Base-by-base conservation (phyloP, 225 moss, liverwort and hornwort species). In the Lunularia cruciata region DNA sequence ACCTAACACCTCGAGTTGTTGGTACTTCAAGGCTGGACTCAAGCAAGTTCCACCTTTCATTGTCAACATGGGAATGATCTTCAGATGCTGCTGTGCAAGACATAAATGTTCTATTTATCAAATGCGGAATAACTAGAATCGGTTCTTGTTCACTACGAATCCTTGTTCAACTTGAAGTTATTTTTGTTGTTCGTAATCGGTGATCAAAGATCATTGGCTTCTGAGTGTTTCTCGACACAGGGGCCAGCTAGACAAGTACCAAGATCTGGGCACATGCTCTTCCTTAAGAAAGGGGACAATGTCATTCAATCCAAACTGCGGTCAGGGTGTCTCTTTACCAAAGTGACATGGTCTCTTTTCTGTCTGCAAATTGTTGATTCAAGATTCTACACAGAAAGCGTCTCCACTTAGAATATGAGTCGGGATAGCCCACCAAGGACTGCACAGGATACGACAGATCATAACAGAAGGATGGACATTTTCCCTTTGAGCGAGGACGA, bases 1-100 rank as follows among this genome's bases (percentile, higher is more conserved):
- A 61, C 61, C 61, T 61, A 61, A 61, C 61, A 61, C 61, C 37
- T 35, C 61, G 22, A 61, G 61, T 61, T 33, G 61, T 61, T 61
- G 27, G 38, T 42, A 37, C 61, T 39, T 37, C 37, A 61, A 38
- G 8, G 38, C 61, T 39, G 38, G 61, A 61, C 61, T 37, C 61
- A 26, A 61, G 61, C 38, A 37, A 13, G 22, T 61, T 61, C 38
- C 61, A 37, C 61, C 20, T 42, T 39, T 34, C 58, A 8, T 59
- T 20, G 20, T 51, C 51, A 20, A 5, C 61, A 3, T 39, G 38
- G 38, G 25, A 30, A 61, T 61, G 61, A 23, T 36, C 61, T 37
- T 61, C 61, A 39, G 60, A 35, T 38, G 61, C 61, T 60, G 15
- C 3, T 37, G 38, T 57, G 56, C 56, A 30, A 7, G 61, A 61